Evolutionary conservation across 208 protist species (phyloP).

Genomic region (Leishmania amazonensis): DNA sequence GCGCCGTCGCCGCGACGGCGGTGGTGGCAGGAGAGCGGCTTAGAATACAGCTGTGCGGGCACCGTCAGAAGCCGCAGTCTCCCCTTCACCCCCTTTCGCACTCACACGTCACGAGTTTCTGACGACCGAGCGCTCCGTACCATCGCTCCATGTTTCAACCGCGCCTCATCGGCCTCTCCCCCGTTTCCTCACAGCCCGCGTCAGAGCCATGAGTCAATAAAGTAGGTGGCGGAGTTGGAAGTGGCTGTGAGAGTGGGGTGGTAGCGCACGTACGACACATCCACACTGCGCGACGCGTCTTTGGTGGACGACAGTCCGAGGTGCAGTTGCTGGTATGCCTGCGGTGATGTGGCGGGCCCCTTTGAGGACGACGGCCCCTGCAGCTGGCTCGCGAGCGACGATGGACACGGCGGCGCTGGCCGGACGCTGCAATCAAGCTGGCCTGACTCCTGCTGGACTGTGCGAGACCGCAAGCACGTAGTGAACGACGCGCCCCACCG

Average conservation of each 20-base stretch:
- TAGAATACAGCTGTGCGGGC: neutral
- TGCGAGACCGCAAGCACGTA: neutral
- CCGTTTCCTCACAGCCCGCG: neutral
- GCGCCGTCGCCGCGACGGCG: neutral
- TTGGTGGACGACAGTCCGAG: slow-evolving; percentile 7
- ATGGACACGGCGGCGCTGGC: neutral
- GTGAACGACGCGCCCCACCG: neutral
- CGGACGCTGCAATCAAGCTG: neutral
- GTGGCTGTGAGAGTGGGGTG: neutral
- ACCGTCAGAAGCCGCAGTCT: neutral
- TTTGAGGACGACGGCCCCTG: neutral
- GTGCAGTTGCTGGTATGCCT: neutral
- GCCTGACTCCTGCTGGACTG: neutral
- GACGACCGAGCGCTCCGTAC: neutral
- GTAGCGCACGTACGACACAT: neutral
- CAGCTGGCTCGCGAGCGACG: slow-evolving; percentile 8
- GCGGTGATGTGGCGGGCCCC: neutral
- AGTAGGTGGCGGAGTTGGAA: slow-evolving; percentile 5
- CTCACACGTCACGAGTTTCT: neutral
- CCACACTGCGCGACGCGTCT: neutral
- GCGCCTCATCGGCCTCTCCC: neutral
- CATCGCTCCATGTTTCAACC: neutral
- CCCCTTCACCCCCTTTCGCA: neutral
- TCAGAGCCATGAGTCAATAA: slow-evolving; percentile 37
- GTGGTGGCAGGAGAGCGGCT: neutral